phyloP scores from a whole-genome alignment of 306 rosid species.

The Trichosanthes cucumerina region DNA sequence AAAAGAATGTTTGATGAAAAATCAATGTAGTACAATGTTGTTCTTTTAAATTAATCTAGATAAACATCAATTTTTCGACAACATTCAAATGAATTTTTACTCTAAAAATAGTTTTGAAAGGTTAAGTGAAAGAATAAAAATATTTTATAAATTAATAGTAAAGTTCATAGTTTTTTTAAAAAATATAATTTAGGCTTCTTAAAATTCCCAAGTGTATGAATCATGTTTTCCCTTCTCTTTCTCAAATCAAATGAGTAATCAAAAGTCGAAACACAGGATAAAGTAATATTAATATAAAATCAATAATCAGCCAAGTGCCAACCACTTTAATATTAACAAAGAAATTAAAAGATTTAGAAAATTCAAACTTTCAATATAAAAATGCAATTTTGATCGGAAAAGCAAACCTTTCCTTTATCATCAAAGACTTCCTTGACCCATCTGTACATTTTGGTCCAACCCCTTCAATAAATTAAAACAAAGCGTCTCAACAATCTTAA shows the following conservation, averaged over 20 bases:
- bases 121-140: no score
- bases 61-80: no score
- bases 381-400: background rate
- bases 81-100: no score
- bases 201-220: background rate
- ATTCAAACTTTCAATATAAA: background rate
- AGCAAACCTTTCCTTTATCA: background rate
- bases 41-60: no score
- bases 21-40: no score
- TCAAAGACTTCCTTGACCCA: background rate
- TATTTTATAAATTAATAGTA: no score
- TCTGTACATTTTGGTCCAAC: background rate
- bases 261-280: background rate
- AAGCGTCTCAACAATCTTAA: background rate
- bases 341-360: background rate
- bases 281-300: background rate
- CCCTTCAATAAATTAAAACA: background rate
- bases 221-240: background rate
- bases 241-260: background rate
- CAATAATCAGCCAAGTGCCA: background rate
- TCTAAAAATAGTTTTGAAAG: no score
- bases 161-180: no score
- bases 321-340: background rate
- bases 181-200: no score
- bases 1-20: no score